Conservation (phyloP, 345 rosid species). For the Carallia pectinifolia region DNA sequence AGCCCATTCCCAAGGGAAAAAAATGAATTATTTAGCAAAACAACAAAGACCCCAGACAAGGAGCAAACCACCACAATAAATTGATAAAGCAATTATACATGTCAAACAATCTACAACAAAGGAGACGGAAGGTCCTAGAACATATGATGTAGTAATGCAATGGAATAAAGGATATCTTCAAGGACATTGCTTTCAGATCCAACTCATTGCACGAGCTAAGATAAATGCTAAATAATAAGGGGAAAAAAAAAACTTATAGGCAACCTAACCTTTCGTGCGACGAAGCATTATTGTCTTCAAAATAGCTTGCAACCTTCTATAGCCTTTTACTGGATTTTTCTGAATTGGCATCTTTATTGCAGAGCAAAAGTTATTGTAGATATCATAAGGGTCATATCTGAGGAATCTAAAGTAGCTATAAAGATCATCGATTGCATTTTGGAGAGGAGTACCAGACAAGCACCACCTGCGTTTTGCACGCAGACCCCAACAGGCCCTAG, state of each 20-base stretch:
- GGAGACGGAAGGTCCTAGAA: background rate
- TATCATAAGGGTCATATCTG: slow-evolving; percentile 77
- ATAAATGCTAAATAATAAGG: background rate
- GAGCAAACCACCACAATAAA: background rate
- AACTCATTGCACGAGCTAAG: background rate
- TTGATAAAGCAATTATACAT: background rate
- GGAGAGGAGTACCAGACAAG: slow-evolving; percentile 97
- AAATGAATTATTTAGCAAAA: slow-evolving; percentile 1
- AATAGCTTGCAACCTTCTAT: slow-evolving; percentile 78
- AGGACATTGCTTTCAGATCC: background rate
- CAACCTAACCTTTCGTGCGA: slow-evolving; percentile 81
- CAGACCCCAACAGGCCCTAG: slow-evolving; percentile 98
- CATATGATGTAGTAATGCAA: background rate
- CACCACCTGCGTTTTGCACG: slow-evolving; percentile 99
- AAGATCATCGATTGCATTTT: slow-evolving; percentile 94
- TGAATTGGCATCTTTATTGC: slow-evolving; percentile 66
- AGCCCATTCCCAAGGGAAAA: background rate
- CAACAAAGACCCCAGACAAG: background rate
- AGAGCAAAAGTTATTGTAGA: slow-evolving; percentile 56
- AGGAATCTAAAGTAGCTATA: slow-evolving; percentile 98
- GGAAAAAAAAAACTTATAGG: background rate
- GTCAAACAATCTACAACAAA: background rate
- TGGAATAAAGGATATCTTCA: background rate
- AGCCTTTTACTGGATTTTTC: slow-evolving; percentile 62
- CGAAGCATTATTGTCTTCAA: slow-evolving; percentile 94